Evolutionary conservation across 1,284 basidiomycete genomes (phyloP).

Genomic region (Uromyces viciae-fabae): DNA sequence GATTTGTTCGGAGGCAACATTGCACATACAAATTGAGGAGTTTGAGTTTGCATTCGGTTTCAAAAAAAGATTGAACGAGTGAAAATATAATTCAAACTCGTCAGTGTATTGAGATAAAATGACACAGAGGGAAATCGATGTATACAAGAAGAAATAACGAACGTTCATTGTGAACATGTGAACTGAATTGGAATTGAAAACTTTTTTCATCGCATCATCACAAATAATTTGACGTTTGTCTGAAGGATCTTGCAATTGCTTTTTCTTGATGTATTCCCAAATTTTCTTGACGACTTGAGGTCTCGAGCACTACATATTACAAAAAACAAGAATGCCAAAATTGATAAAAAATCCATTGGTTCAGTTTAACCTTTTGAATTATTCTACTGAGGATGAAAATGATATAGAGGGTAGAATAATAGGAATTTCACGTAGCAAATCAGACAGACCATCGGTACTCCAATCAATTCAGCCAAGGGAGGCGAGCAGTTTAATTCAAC

Average conservation of each 20-base stretch:
- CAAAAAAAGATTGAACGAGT: background rate
- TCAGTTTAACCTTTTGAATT: too few relatives aligned
- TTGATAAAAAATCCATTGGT: background rate
- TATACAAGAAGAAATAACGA: background rate
- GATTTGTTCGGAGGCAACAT: background rate
- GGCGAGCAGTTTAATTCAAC: conserved; percentile 37
- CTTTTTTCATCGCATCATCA: conserved; percentile 65
- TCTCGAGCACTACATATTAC: conserved; percentile 66
- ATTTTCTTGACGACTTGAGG: conserved; percentile 82
- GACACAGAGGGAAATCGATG: background rate
- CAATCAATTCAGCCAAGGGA: conserved; percentile 20
- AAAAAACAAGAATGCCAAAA: conserved; percentile 63
- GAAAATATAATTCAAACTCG: too few relatives aligned
- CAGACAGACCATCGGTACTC: conserved; percentile 22
- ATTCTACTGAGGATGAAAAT: too few relatives aligned
- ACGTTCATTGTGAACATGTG: conserved; percentile 80
- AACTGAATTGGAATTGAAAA: conserved; percentile 72
- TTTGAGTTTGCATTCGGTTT: background rate
- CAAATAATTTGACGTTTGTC: conserved; percentile 78
- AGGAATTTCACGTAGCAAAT: background rate
- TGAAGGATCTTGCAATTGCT: conserved; percentile 71
- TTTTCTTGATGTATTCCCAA: conserved; percentile 76
- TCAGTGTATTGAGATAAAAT: background rate
- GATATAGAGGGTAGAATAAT: too few relatives aligned
- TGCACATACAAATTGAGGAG: background rate